A percentile compares a stretch with the other conserved stretches of the same genome.
These are phyloP conservation scores for Gardenia jasminoides DNA, from an alignment of 257 asterid genomes.

Conservation along the genomic window DNA sequence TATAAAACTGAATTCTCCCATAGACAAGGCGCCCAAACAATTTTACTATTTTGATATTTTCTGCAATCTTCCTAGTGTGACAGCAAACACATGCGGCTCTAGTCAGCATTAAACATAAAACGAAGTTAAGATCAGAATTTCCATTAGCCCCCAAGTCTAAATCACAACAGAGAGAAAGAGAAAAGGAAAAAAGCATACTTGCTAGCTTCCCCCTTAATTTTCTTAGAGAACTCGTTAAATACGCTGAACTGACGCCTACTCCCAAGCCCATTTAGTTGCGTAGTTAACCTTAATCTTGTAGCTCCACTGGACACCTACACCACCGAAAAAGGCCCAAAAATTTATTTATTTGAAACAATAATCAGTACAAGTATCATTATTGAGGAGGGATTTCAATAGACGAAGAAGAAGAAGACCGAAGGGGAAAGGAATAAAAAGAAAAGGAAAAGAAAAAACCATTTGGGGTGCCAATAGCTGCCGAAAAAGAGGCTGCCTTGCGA, in stretches of 20 bases:
- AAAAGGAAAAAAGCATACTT: slow-evolving; percentile 33
- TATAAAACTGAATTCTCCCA: not conserved
- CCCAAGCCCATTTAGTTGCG: slow-evolving; percentile 34
- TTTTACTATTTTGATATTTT: not conserved
- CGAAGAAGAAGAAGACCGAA: not conserved
- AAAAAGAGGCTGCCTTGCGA: slow-evolving; percentile 42
- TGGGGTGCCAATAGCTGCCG: slow-evolving; percentile 43
- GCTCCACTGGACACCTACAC: slow-evolving; percentile 39
- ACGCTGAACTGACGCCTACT: slow-evolving; percentile 66
- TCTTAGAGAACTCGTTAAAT: slow-evolving; percentile 67
- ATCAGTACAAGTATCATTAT: not conserved
- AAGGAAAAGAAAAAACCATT: slow-evolving; percentile 32
- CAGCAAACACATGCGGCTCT: not conserved
- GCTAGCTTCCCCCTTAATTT: slow-evolving; percentile 62
- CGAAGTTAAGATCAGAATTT: not conserved
- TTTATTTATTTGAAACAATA: not conserved
- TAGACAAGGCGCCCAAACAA: not conserved
- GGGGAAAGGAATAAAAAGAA: not conserved
- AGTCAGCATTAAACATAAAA: not conserved
- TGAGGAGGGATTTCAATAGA: not conserved
- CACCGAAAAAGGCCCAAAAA: slow-evolving; percentile 5
- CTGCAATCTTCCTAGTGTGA: not conserved
- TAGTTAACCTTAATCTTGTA: slow-evolving; percentile 25
- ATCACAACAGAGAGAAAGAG: not conserved
- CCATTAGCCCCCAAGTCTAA: not conserved